phyloP scores from a whole-genome alignment of 1,284 basidiomycete genomes.

The Taiwanofungus camphoratus region DNA sequence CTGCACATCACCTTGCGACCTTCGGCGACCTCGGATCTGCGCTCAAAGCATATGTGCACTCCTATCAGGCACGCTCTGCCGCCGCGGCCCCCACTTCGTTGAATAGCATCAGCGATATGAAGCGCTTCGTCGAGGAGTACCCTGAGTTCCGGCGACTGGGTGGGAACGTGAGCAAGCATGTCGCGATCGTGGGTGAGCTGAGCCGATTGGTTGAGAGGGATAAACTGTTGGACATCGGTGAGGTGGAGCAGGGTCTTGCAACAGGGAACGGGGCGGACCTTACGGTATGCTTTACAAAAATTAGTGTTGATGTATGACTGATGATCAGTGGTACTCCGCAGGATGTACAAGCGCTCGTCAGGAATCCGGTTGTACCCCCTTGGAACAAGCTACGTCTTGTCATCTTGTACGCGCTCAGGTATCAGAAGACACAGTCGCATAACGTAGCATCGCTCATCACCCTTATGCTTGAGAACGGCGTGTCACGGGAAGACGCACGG shows the following conservation, averaged over 20 bases:
- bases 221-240: constrained; percentile 84
- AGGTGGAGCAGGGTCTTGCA: constrained; percentile 95
- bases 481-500: constrained; percentile 79
- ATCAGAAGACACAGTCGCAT: constrained; percentile 86
- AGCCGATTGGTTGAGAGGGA: constrained; percentile 86
- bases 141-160: constrained; percentile 96
- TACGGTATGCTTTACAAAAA: constrained; percentile 48
- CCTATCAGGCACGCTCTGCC: constrained; percentile 85
- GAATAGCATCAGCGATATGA: constrained; percentile 97
- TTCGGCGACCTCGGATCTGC: constrained; percentile 96
- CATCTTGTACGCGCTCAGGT: constrained; percentile 92
- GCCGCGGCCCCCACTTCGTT: constrained; percentile 78
- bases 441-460: constrained; percentile 85
- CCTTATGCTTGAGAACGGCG: constrained; percentile 76
- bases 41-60: constrained; percentile 90
- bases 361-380: constrained; percentile 60
- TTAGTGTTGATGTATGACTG: neutral
- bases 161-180: constrained; percentile 98
- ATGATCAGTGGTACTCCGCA: constrained; percentile 27
- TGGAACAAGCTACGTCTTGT: constrained; percentile 89
- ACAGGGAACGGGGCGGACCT: constrained; percentile 88
- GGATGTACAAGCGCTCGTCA: constrained; percentile 75
- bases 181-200: constrained; percentile 93
- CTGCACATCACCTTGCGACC: constrained; percentile 86
- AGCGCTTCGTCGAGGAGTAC: constrained; percentile 97